Base-by-base conservation (phyloP, 2,329 filamentous ascomycete species). In the Neurospora sp. region DNA sequence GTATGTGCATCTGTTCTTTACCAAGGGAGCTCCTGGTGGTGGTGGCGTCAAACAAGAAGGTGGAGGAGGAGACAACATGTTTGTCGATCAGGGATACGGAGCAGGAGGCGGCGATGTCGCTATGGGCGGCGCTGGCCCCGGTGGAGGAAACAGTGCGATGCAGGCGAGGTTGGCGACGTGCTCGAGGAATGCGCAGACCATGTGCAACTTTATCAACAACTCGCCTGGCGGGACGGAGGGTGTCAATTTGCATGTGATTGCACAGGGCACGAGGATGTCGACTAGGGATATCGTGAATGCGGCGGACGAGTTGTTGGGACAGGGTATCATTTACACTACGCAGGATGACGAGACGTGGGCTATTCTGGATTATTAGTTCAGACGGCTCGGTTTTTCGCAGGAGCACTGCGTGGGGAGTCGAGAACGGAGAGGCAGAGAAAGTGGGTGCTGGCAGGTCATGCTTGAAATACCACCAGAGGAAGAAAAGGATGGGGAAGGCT, bases 321-420 rank as follows among this genome's bases (percentile, higher is more conserved):
- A 87, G 69, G 92, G 93, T 38, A 78, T 92, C 75, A 92, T 97
- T 73, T 99, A 93, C 81, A 92, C 93, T 37, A 99, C 96, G 10
- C 86, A 97, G 6, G 93, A 98, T 80, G 95, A 98, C 77, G 87
- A 92, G 80, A 98, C 95, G 0, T 98, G 92, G 90, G 92, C 93
- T 62, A 83, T 97, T 73, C 83, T 97, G 71, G 92, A 96, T 71
- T 87, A 85, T 72, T 89, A 71, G 75, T 70, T 36, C 28, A 15
- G 62, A 37, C 17, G 40, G 33, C n/a, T 57, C 36, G 71, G 39
- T 67, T 28, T 69, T 40, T 68, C 69, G 67, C 6, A 33, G 15
- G 23, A 39, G 15, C 41, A 11, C 38, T 38, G 38, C 17, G 28
- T 67, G 33, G n/a, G 36, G 8, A 19, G 43, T 36, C 23, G 11